Evolutionary conservation across 2,329 filamentous ascomycete genomes (phyloP).

Genomic region (Ilyonectria mors-panacis): DNA sequence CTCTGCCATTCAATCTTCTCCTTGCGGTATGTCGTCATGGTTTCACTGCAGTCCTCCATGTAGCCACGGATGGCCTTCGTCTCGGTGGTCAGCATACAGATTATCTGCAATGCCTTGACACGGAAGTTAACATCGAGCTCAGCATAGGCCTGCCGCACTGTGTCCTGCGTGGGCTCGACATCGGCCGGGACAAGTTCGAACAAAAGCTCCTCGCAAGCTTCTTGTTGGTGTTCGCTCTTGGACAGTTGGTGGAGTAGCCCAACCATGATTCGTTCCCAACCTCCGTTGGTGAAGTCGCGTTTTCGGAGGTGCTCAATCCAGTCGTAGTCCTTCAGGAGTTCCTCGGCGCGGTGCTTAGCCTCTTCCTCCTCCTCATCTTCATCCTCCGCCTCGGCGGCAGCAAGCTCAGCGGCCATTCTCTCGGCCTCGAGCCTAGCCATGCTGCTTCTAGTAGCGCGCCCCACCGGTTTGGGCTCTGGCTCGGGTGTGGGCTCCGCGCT

Average conservation of each 20-base stretch:
- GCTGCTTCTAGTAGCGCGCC: slow-evolving; percentile 87
- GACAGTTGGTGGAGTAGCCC: slow-evolving; percentile 90
- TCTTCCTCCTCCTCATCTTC: slow-evolving; percentile 61
- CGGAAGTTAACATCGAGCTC: slow-evolving; percentile 87
- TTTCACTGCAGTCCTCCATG: slow-evolving; percentile 91
- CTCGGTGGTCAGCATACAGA: slow-evolving; percentile 87
- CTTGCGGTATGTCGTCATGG: slow-evolving; percentile 95
- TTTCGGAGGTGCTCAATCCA: slow-evolving; percentile 90
- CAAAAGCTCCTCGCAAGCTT: slow-evolving; percentile 84
- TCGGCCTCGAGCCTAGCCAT: slow-evolving; percentile 86
- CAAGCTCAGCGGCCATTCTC: slow-evolving; percentile 72
- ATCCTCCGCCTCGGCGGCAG: slow-evolving; percentile 66
- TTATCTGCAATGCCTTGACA: slow-evolving; percentile 84
- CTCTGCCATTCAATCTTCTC: slow-evolving; percentile 95
- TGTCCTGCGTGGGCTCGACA: slow-evolving; percentile 81
- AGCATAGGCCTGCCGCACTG: slow-evolving; percentile 79
- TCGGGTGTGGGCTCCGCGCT: slow-evolving; percentile 73
- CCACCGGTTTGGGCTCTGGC: slow-evolving; percentile 76
- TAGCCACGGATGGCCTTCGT: slow-evolving; percentile 90
- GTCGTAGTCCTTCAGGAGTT: slow-evolving; percentile 80
- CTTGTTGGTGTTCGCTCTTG: slow-evolving; percentile 77
- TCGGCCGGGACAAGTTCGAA: slow-evolving; percentile 85
- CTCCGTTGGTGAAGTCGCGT: slow-evolving; percentile 88
- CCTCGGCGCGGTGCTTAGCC: slow-evolving; percentile 78
- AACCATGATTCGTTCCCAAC: slow-evolving; percentile 92